phyloP scores from a whole-genome alignment of 2,329 filamentous ascomycete species.

The Neospermospora avenae region DNA sequence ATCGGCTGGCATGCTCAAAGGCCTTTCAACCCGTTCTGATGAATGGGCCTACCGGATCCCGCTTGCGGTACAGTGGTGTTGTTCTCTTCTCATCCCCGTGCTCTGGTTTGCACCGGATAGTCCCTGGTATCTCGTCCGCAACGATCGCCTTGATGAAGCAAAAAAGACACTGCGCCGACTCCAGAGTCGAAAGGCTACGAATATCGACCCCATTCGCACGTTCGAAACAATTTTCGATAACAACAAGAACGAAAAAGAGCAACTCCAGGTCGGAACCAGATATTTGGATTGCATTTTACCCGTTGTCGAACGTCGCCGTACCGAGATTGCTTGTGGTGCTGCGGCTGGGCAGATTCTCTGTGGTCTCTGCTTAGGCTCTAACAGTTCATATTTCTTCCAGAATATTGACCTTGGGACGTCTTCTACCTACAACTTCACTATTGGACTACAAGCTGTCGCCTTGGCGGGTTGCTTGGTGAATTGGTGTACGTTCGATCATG shows the following conservation, averaged over 20 bases:
- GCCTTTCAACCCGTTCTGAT: constrained; percentile 34
- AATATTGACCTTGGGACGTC: constrained; percentile 48
- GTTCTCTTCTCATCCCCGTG: constrained; percentile 44
- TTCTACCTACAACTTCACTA: constrained; percentile 38
- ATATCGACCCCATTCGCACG: constrained; percentile 10
- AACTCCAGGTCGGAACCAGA: constrained; percentile 38
- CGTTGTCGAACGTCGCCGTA: constrained; percentile 44
- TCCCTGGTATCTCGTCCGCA: constrained; percentile 47
- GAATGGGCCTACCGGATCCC: constrained; percentile 43
- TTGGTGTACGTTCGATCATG: no score
- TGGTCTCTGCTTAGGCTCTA: constrained; percentile 59
- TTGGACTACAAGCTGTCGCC: not conserved
- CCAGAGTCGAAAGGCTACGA: not conserved
- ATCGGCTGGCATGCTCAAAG: constrained; percentile 44
- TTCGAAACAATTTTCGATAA: constrained; percentile 52
- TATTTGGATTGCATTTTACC: constrained; percentile 49
- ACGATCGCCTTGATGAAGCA: constrained; percentile 42
- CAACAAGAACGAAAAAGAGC: constrained; percentile 49
- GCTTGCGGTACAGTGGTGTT: constrained; percentile 46
- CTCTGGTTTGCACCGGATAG: constrained; percentile 45
- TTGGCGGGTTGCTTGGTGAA: not conserved
- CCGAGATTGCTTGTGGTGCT: constrained; percentile 51
- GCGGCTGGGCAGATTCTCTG: constrained; percentile 60
- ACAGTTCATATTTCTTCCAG: constrained; percentile 57
- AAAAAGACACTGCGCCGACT: constrained; percentile 42